Percentiles rank a stretch among this genome's conserved stretches.
These are phyloP conservation scores for Phytophthora kernoviae DNA, from an alignment of 352 stramenopile genomes.

Conservation along the genomic window DNA sequence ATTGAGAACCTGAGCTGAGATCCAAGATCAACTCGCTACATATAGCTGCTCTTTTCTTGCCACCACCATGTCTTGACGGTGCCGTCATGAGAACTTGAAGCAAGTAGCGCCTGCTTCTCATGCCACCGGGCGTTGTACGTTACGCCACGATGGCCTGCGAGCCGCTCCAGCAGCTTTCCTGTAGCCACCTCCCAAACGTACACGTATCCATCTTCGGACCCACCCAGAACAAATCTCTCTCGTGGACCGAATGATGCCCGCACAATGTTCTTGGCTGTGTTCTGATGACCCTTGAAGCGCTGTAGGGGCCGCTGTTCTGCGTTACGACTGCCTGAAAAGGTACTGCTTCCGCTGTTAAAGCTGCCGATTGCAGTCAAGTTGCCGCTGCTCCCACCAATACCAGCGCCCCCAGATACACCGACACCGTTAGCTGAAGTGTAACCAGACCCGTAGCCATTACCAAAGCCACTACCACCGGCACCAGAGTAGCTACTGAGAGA, in stretches of 20 bases:
- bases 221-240: conserved; percentile 86
- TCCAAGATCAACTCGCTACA: conserved; percentile 7
- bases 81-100: conserved; percentile 85
- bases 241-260: conserved; percentile 83
- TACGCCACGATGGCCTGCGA: conserved; percentile 75
- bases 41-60: conserved; percentile 59
- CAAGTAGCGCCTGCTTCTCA: conserved; percentile 84
- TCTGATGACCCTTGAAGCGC: conserved; percentile 90
- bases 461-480: conserved; percentile 11
- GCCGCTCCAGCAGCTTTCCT: conserved; percentile 82
- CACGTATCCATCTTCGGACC: conserved; percentile 84
- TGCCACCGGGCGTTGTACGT: conserved; percentile 90
- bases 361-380: conserved; percentile 30
- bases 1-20: background rate
- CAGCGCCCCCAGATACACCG: conserved; percentile 20
- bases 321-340: conserved; percentile 33
- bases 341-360: conserved; percentile 24
- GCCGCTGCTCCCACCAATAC: conserved; percentile 29
- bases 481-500: conserved; percentile 32
- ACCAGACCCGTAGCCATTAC: conserved; percentile 24
- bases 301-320: conserved; percentile 75
- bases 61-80: conserved; percentile 93
- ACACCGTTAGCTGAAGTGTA: conserved; percentile 25
- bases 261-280: conserved; percentile 90
- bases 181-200: conserved; percentile 91